Evolutionary conservation across 2,329 filamentous ascomycete species (phyloP).

Genomic region (Lomentospora prolificans): DNA sequence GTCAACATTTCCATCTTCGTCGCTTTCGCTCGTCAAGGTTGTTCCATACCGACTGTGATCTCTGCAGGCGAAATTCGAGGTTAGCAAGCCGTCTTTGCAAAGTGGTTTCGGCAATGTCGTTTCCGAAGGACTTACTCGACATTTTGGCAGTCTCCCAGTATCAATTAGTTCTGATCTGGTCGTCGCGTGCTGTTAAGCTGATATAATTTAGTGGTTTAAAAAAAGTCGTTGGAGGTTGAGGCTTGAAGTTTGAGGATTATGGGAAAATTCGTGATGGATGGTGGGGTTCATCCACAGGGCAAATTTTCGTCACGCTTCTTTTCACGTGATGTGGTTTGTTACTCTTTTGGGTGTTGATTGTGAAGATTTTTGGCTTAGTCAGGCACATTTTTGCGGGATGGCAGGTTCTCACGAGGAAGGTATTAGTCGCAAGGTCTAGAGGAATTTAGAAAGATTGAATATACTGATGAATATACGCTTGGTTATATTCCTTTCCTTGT

Average conservation of each 20-base stretch:
- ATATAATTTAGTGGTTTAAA: neutral
- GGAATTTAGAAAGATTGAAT: neutral
- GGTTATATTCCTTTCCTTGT: neutral
- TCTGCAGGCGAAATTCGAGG: constrained; percentile 21
- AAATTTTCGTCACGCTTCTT: constrained; percentile 10
- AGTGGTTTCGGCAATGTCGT: neutral
- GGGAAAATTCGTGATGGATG: neutral
- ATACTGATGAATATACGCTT: neutral
- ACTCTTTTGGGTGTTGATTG: neutral
- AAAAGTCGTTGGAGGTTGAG: neutral
- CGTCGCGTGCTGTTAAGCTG: constrained; percentile 9
- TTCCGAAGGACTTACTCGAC: constrained; percentile 39
- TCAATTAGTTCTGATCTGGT: constrained; percentile 10
- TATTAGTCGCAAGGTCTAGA: neutral
- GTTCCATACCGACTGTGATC: constrained; percentile 60
- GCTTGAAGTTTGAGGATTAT: neutral
- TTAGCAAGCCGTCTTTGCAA: neutral
- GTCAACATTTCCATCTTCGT: neutral
- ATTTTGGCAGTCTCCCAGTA: constrained; percentile 84
- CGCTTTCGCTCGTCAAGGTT: neutral
- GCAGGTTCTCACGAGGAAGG: neutral
- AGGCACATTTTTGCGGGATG: neutral
- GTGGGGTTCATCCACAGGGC: constrained; percentile 10
- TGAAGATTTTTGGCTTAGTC: neutral
- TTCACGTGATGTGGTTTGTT: constrained; percentile 2